These are phyloP conservation scores for Rosellinia necatrix DNA, from an alignment of 2,329 filamentous ascomycete species.

Conservation along the genomic window DNA sequence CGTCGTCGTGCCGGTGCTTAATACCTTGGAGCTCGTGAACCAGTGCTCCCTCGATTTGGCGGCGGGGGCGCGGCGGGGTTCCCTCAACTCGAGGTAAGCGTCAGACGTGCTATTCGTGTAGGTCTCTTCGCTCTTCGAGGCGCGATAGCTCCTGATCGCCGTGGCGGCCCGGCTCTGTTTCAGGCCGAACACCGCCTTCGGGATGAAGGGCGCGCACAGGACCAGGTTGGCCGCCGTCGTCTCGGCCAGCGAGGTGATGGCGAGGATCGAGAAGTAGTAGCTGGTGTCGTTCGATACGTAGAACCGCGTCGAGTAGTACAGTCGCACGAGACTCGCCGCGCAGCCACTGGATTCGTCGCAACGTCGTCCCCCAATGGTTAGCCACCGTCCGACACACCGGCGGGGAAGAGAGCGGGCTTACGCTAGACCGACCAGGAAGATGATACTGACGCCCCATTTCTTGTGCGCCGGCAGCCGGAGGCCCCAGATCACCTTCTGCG, in stretches of 20 bases:
- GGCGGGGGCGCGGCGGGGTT: too few species aligned
- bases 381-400: too few species aligned
- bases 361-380: too few species aligned
- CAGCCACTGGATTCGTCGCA: not conserved
- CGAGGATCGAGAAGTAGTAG: conserved; percentile 22
- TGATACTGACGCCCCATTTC: conserved; percentile 21
- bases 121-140: too few species aligned
- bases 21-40: too few species aligned
- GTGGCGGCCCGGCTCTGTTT: too few species aligned
- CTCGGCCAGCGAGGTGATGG: conserved; percentile 15
- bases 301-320: conserved; percentile 21
- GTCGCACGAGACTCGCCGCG: conserved; percentile 4
- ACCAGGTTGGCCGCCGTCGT: conserved; percentile 15
- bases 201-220: conserved; percentile 16
- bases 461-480: conserved; percentile 10
- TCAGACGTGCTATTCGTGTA: too few species aligned
- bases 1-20: too few species aligned
- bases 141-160: too few species aligned
- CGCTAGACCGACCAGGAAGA: conserved; percentile 20
- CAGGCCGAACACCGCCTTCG: too few species aligned
- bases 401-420: conserved; percentile 1
- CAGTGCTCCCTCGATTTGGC: too few species aligned
- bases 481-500: conserved; percentile 24
- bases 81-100: too few species aligned
- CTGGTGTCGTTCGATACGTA: conserved; percentile 14